A percentile compares a stretch with the other conserved stretches of the same genome.
These are phyloP conservation scores for Acanthamoeba castellanii DNA, from an alignment of 208 protist species.

Conservation along the genomic window DNA sequence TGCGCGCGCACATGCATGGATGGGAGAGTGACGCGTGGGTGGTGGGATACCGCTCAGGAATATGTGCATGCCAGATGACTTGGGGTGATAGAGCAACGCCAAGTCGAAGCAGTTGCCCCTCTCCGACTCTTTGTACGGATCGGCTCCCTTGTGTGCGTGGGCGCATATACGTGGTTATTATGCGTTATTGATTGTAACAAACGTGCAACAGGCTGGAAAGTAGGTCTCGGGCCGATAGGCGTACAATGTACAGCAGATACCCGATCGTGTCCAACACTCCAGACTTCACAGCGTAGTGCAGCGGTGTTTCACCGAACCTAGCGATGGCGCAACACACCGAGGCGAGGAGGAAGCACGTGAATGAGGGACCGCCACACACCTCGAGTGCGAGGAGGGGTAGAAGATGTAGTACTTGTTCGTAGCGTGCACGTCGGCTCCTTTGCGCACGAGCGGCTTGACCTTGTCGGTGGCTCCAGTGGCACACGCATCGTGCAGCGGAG, in stretches of 20 bases:
- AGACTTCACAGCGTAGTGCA: constrained; percentile 45
- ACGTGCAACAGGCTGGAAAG: neutral
- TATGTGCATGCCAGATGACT: neutral
- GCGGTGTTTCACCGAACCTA: constrained; percentile 65
- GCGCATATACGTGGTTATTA: neutral
- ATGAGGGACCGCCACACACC: neutral
- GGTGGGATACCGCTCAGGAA: neutral
- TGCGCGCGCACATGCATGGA: neutral
- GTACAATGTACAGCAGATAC: constrained; percentile 37
- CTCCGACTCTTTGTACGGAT: constrained; percentile 4
- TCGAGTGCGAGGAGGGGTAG: neutral
- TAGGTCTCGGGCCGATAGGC: neutral
- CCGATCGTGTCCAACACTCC: neutral
- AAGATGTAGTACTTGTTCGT: neutral
- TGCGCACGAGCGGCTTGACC: neutral
- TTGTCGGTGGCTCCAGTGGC: neutral
- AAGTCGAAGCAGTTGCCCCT: constrained; percentile 23
- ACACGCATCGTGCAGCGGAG: constrained; percentile 59
- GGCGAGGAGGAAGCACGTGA: neutral
- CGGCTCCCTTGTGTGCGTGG: constrained; percentile 4
- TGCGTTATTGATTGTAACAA: neutral
- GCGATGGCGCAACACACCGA: neutral
- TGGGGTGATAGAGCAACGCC: constrained; percentile 1
- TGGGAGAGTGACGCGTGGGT: neutral
- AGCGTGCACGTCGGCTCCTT: constrained; percentile 16